Base-by-base conservation (phyloP, 371 early-diverging fungal species). In the Mycotypha africana region DNA sequence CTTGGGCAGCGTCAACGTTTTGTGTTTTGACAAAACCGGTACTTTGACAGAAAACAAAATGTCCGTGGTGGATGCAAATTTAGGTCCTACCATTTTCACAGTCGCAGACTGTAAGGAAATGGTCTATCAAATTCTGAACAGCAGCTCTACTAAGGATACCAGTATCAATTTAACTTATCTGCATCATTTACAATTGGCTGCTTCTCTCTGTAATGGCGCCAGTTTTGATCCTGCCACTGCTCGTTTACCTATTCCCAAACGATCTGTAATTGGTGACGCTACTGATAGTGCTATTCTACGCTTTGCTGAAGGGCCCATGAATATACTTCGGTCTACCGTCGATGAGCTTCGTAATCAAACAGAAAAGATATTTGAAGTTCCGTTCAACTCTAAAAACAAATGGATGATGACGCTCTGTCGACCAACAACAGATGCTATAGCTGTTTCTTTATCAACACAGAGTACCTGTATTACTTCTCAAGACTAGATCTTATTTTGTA, bases 211-310 rank as follows among this genome's bases (percentile, higher is more conserved):
- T 63, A 85, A 85, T 47, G 76, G 65, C 38, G 76, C 91, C 20
- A 37, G 52, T 17, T 80, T 86, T 41, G 84, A 85, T 37, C 46
- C 56, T 2, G 58, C 56, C 2, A 59, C 69, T 6, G 45, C 59
- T n/a, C 42, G 62, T 5, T 21, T 71, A 26, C 72, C 84, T 14
- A 38, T 78, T 3, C 36, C 62, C n/a, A 70, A 82, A 24, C 77
- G 88, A 34, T 64, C 43, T 4, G 63, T 81, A 22, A 58, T 67
- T 42, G 88, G 90, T 36, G 88, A 90, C 60, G 77, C 87, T 23
- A 90, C 90, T 19, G 91, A 92, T 62, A 68, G 74, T 45, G 90
- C 87, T 12, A 60, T 91, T 4, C 67, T 89, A 12, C 67, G 78
- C 2, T 86, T 82, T 51, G 76, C 76, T 20, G 65, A 65, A 32